phyloP scores from a whole-genome alignment of 1,284 basidiomycete genomes.

The Heterobasidion annosum region DNA sequence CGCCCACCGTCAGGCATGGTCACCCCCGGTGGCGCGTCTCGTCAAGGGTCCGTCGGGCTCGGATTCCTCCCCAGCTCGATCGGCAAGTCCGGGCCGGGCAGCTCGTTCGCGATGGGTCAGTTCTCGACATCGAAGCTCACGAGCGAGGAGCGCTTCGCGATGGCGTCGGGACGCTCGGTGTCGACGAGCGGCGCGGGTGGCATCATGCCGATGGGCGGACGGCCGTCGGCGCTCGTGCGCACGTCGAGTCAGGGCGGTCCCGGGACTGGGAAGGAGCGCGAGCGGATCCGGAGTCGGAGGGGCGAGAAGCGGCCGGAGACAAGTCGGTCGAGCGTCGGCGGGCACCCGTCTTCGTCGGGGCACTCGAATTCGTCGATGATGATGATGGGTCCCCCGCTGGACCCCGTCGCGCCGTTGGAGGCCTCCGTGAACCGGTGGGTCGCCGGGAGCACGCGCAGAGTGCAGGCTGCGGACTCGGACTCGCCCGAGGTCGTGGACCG shows the following conservation, averaged over 20 bases:
- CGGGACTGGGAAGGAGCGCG: constrained; percentile 36
- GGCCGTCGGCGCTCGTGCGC: constrained; percentile 57
- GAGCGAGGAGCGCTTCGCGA: constrained; percentile 63
- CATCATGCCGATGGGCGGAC: constrained; percentile 29
- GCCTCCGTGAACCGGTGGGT: constrained; percentile 82
- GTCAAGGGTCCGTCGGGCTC: constrained; percentile 48
- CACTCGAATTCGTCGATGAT: constrained; percentile 8
- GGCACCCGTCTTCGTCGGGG: constrained; percentile 6
- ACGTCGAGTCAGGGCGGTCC: constrained; percentile 70
- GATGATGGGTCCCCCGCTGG: constrained; percentile 19
- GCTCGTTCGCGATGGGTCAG: constrained; percentile 46
- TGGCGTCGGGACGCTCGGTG: constrained; percentile 30
- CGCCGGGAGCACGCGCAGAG: constrained; percentile 30
- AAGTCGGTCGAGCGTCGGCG: constrained; percentile 25
- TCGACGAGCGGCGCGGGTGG: constrained; percentile 32
- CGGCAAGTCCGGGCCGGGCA: constrained; percentile 64
- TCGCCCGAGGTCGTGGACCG: constrained; percentile 83
- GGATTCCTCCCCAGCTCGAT: constrained; percentile 47
- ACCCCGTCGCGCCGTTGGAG: constrained; percentile 72
- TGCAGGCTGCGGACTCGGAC: constrained; percentile 41
- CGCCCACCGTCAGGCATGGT: constrained; percentile 35
- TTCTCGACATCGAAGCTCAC: constrained; percentile 41
- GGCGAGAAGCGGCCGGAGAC: constrained; percentile 50
- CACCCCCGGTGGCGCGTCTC: constrained; percentile 26
- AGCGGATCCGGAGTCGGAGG: constrained; percentile 66